Percentiles rank a stretch among this genome's conserved stretches.
These are phyloP conservation scores for Plasmopara halstedii DNA, from an alignment of 352 stramenopile genomes.

Conservation along the genomic window DNA sequence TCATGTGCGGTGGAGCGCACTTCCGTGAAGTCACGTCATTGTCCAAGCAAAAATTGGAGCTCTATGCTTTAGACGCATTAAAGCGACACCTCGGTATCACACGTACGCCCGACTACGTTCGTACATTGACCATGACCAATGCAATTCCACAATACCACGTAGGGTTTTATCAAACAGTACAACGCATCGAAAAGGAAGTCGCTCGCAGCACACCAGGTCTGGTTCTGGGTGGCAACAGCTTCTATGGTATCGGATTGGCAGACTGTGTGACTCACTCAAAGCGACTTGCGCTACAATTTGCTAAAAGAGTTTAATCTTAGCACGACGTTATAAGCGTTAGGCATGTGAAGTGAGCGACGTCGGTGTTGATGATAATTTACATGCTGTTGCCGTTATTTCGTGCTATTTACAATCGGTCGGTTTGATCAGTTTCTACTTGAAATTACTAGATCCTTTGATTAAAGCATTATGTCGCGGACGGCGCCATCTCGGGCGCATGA, in stretches of 20 bases:
- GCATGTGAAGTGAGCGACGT: neutral
- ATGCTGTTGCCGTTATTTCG: constrained; percentile 7
- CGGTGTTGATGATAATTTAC: constrained; percentile 6
- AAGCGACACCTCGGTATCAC: constrained; percentile 67
- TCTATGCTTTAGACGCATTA: constrained; percentile 55
- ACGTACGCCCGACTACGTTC: constrained; percentile 45
- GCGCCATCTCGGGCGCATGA: constrained; percentile 62
- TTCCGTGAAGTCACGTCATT: constrained; percentile 49
- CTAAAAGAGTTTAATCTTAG: constrained; percentile 29
- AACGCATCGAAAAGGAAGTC: constrained; percentile 45
- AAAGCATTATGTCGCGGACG: constrained; percentile 39
- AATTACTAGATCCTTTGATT: neutral
- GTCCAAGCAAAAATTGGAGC: constrained; percentile 40
- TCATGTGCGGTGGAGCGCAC: constrained; percentile 81
- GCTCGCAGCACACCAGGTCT: constrained; percentile 33
- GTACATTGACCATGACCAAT: constrained; percentile 42
- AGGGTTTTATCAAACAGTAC: constrained; percentile 54
- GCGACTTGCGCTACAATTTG: constrained; percentile 62
- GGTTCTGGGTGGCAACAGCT: constrained; percentile 75
- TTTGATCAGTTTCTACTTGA: neutral
- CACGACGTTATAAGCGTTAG: neutral
- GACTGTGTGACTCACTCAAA: constrained; percentile 82
- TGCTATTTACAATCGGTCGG: constrained; percentile 9
- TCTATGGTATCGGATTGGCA: constrained; percentile 80
- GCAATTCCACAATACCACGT: constrained; percentile 85